Base-by-base conservation (phyloP, 306 rosid species). In the Glycine soja region DNA sequence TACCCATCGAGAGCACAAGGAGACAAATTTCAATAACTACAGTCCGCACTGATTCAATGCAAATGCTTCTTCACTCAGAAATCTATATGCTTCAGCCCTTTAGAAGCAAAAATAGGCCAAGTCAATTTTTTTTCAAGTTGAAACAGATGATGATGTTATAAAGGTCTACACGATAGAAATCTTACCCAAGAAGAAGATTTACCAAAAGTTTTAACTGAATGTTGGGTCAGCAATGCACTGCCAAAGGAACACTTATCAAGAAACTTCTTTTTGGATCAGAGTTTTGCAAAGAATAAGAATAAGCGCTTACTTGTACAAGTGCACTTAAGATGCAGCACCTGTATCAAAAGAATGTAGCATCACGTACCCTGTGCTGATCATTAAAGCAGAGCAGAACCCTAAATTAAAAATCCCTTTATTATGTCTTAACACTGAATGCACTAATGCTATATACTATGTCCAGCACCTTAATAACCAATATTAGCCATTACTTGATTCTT, bases 291-390 rank as follows among this genome's bases (percentile, higher is more conserved):
- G 14, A 32, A 46, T 8, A 48, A 77, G 70, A 83, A 43, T 38
- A 69, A 59, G 72, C n/a, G 48, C 94, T 86, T 90, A 91, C 97
- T 90, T 82, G 89, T 77, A 87, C 88, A 89, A 86, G 88, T 82
- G 97, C 93, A 85, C 84, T 66, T 88, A 86, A 85, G 98, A 93
- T 87, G 94, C 93, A 90, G 92, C 93, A 89, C 94, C 93, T 72
- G 89, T 88, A 89, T 92, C 86, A 93, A 84, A 86, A 87, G 83
- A 80, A 88, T 86, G 84, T 84, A 86, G 93, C 99, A 93, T 93
- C 81, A 90, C 94, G 82, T 86, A 89, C 86, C 89, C 84, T 80
- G 93, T 88, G 91, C 87, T 87, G 93, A 85, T 90, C 96, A 93
- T 91, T 80, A 72, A 87, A 82, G 78, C 77, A 76, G 79, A 86